A percentile compares a stretch with the other conserved stretches of the same genome.
phyloP scores from a whole-genome alignment of 139 green algal genomes.

The Microglena sp. region DNA sequence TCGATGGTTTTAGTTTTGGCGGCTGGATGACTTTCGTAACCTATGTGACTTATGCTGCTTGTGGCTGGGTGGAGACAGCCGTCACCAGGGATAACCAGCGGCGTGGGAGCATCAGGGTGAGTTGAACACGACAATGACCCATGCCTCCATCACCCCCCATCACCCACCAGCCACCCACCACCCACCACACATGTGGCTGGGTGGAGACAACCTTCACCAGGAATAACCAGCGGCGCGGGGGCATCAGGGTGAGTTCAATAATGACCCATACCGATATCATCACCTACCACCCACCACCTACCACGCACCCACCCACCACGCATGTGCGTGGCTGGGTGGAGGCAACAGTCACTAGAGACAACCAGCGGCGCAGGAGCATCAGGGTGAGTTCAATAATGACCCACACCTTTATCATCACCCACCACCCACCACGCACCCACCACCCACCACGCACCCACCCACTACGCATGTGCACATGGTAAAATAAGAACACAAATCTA shows the following conservation, averaged over 20 bases:
- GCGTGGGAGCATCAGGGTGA: conserved; percentile 20
- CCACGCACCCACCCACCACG: too few relatives aligned
- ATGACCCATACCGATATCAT: too few relatives aligned
- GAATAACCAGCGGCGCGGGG: conserved; percentile 18
- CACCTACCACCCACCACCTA: too few relatives aligned
- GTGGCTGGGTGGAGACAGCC: conserved; percentile 28
- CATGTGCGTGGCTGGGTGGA: conserved; percentile 44
- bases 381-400: conserved; percentile 27
- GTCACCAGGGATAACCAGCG: conserved; percentile 22
- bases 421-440: too few relatives aligned
- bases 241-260: conserved; percentile 23
- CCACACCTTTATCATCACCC: too few relatives aligned
- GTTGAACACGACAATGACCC: too few relatives aligned
- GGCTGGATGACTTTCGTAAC: conserved; percentile 60
- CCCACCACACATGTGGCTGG: too few relatives aligned
- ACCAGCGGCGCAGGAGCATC: conserved; percentile 16
- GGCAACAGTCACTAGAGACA: conserved; percentile 13
- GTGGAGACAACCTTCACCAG: conserved; percentile 24
- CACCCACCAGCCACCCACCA: too few relatives aligned
- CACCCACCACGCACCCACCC: too few relatives aligned
- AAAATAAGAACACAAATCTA: too few relatives aligned
- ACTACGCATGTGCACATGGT: too few relatives aligned
- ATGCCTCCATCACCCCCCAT: too few relatives aligned
- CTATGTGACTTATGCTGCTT: conserved; percentile 38
- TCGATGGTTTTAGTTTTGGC: conserved; percentile 42